phyloP scores from a whole-genome alignment of 352 stramenopile genomes.

The Aphanomyces cochlioides region DNA sequence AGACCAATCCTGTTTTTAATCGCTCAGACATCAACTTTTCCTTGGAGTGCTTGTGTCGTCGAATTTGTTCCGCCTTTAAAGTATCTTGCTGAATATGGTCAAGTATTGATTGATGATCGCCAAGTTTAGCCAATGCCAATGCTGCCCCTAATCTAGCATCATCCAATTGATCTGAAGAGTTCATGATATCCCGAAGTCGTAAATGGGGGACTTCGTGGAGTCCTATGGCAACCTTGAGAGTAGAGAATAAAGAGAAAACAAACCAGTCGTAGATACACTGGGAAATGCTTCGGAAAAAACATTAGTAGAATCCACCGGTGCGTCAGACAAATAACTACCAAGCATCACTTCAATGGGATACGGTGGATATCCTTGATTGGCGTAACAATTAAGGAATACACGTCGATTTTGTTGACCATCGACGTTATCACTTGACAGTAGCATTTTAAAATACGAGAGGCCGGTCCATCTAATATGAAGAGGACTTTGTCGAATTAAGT shows the following conservation, averaged over 20 bases:
- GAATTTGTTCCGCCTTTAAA: neutral
- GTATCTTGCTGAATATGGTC: slow-evolving; percentile 8
- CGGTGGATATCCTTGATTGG: slow-evolving; percentile 13
- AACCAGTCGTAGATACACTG: neutral
- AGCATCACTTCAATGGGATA: slow-evolving; percentile 25
- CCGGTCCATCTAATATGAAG: slow-evolving; percentile 59
- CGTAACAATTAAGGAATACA: slow-evolving; percentile 47
- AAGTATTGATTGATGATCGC: slow-evolving; percentile 18
- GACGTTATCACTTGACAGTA: slow-evolving; percentile 55
- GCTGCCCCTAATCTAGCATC: slow-evolving; percentile 14
- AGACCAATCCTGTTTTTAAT: slow-evolving; percentile 9
- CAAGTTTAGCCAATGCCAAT: neutral
- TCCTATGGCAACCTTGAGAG: neutral
- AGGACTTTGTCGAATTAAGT: slow-evolving; percentile 50
- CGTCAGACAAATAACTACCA: slow-evolving; percentile 8
- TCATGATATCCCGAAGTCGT: slow-evolving; percentile 10
- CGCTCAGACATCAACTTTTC: slow-evolving; percentile 12
- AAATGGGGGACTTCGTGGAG: slow-evolving; percentile 8
- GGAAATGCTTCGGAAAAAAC: slow-evolving; percentile 19
- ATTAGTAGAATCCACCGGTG: neutral
- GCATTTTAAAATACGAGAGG: slow-evolving; percentile 59
- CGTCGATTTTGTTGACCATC: slow-evolving; percentile 72
- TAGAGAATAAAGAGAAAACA: neutral
- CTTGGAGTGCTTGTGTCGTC: slow-evolving; percentile 15
- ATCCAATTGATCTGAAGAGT: neutral